These are phyloP conservation scores for Hemisphaericaspora nanyangensis DNA, from an alignment of 805 yeast genomes.

Conservation along the genomic window DNA sequence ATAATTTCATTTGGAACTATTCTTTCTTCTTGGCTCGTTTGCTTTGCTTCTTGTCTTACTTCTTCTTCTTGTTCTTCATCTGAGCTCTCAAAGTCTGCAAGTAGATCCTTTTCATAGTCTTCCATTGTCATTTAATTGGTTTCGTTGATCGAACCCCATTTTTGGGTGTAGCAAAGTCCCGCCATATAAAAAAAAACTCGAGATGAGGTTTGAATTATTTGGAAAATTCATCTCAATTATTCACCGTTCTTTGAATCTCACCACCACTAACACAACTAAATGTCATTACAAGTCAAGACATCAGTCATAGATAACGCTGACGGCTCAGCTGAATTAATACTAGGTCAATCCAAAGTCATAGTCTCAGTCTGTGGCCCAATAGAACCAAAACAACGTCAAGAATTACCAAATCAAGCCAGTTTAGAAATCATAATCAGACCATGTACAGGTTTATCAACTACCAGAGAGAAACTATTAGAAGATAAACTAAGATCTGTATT, in stretches of 20 bases:
- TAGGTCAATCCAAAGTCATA: conserved; percentile 55
- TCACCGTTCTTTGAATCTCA: too few species aligned
- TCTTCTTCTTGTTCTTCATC: conserved; percentile 19
- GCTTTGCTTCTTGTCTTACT: conserved; percentile 6
- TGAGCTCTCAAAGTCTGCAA: conserved; percentile 37
- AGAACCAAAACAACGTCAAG: conserved; percentile 80
- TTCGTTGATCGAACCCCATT: too few species aligned
- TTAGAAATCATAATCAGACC: conserved; percentile 80
- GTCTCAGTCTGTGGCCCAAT: conserved; percentile 89
- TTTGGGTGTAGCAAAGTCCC: too few species aligned
- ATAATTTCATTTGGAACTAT: conserved; percentile 2
- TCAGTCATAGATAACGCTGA: conserved; percentile 58
- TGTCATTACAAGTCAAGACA: conserved; percentile 18
- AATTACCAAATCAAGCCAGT: conserved; percentile 72
- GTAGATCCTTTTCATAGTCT: conserved; percentile 40
- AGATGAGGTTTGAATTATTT: too few species aligned
- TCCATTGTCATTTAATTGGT: conserved; percentile 9
- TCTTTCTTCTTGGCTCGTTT: conserved; percentile 6
- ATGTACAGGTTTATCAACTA: conserved; percentile 64
- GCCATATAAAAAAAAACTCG: too few species aligned
- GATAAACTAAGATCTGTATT: conserved; percentile 63
- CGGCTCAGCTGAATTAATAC: conserved; percentile 66
- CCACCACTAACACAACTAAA: neutral
- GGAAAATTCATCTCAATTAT: too few species aligned
- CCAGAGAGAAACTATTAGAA: conserved; percentile 76